Base-by-base conservation (phyloP, 352 stramenopile genomes). In the Pythium aquatile region DNA sequence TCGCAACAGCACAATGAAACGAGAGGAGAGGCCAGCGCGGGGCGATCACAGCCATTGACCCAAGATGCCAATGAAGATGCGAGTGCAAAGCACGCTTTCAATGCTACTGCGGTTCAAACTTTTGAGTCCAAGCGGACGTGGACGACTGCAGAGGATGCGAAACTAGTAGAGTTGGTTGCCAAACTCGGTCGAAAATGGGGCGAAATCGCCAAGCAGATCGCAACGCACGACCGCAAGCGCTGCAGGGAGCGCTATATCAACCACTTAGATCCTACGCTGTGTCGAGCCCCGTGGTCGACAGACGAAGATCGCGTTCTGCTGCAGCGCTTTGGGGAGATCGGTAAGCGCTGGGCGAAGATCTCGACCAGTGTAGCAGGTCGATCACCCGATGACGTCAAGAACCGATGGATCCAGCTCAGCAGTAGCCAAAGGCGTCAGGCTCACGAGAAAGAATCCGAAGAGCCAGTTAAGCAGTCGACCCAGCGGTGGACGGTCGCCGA, bases 191-290 rank as follows among this genome's bases (percentile, higher is more conserved):
- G 16, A 0, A 64, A 79, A 16, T 90, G 79, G 79, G 66, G 73
- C 13, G 35, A 47, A n/a, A 75, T 89, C 13, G 77, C 79, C 0
- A 13, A 14, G 39, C 42, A 80, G 14, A 78, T 92, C 11, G 69
- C 76, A 5, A 61, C 47, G 3, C 72, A 74, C 24, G 75, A 89
- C 39, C 80, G 85, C 20, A 94, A 92, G 65, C 70, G 82, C 6
- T 91, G 81, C 49, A 77, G 85, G 1, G 85, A 94, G 54, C 68
- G 85, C n/a, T 94, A 76, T 28, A 69, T 88, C 35, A 91, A 94
- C 60, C 78, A 91, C 61, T 54, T 91, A 44, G 73, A 78, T 40
- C 72, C 81, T 14, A 47, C 63, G 30, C 59, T 90, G 24, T n/a
- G 30, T 8, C 44, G 39, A 20, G n/a, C 29, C 5, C 28, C 35